A percentile compares a stretch with the other conserved stretches of the same genome.
Conservation (phyloP, 2,329 filamentous ascomycete genomes). For the Ramichloridium luteum region DNA sequence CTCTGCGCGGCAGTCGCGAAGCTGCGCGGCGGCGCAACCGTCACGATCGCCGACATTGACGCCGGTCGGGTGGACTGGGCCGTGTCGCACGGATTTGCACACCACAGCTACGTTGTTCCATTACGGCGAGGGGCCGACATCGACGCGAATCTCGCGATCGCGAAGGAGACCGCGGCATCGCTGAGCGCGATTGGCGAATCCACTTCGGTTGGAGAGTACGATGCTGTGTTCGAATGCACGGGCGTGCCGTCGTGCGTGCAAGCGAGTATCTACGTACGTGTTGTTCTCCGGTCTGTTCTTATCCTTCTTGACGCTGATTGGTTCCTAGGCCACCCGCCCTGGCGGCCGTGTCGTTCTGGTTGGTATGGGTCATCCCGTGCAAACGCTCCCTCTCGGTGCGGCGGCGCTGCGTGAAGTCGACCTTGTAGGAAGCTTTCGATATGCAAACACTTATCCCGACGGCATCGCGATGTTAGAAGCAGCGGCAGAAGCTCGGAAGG, state of each 20-base stretch:
- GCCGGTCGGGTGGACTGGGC: constrained; percentile 45
- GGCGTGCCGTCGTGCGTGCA: constrained; percentile 65
- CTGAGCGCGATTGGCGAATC: constrained; percentile 31
- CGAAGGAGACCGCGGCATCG: constrained; percentile 38
- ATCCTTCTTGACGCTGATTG: constrained; percentile 6
- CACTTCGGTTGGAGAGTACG: constrained; percentile 42
- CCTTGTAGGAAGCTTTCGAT: constrained; percentile 66
- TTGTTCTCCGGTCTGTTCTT: not conserved
- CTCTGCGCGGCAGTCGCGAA: constrained; percentile 46
- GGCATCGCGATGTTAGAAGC: constrained; percentile 43
- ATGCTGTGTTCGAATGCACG: constrained; percentile 64
- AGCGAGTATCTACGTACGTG: constrained; percentile 53
- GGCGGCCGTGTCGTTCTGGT: constrained; percentile 66
- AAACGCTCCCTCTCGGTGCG: constrained; percentile 60
- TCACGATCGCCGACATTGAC: constrained; percentile 52
- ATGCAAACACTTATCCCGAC: constrained; percentile 61
- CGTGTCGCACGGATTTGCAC: constrained; percentile 36
- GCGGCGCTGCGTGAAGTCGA: constrained; percentile 65
- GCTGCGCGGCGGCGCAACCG: constrained; percentile 40
- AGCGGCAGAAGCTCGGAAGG: no score
- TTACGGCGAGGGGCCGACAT: constrained; percentile 35
- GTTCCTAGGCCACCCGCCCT: constrained; percentile 42
- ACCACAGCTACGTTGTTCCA: constrained; percentile 34
- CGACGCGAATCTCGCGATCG: constrained; percentile 43
- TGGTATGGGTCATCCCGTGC: constrained; percentile 66